Base-by-base conservation (phyloP, 805 yeast species). In the Barnettozyma pratensis region DNA sequence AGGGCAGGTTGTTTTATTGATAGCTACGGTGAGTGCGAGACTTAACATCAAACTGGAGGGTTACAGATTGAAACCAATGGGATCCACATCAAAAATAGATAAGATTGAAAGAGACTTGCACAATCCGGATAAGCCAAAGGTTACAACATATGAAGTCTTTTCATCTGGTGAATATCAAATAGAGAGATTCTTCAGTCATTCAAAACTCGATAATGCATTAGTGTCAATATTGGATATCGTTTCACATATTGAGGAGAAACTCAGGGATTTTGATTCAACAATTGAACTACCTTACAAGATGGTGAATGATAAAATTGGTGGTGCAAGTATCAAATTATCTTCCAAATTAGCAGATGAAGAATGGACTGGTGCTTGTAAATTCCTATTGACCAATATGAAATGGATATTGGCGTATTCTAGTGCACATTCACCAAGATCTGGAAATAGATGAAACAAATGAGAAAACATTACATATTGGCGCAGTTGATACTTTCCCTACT, bases 321-420 rank as follows among this genome's bases (percentile, higher is more conserved):
- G 87, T 1, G 76, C 80, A 48, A 79, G 87, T 44, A 83, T 92
- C n/a, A 71, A 82, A 42, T 75, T 88, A 1, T 79, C 87, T 2
- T 76, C 87, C 3, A 71, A 75, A 50, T 67, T 75, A 4, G 77
- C 84, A 0, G 84, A 83, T 61, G 80, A 80, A 41, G 88, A 85
- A 52, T 91, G 98, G 98, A 88, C 97, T 0, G 79, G 84, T 28
- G 92, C 96, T 1, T 90, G 96, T 67, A 85, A 86, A 58, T 86
- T 81, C 60, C 70, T 92, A 10, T 68, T 91, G 42, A 87, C 94
- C 0, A 80, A 92, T 48, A 39, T 81, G 31, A 89, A 88, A 60
- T 92, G 96, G 96, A 74, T 92, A 7, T 67, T 91, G 47, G 84
- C 91, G 4, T 89, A 83, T 61, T 79, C 88, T 3, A 75, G 83